Evolutionary conservation across 2,329 filamentous ascomycete species (phyloP).

Genomic region (Zymoseptoria crescenta): DNA sequence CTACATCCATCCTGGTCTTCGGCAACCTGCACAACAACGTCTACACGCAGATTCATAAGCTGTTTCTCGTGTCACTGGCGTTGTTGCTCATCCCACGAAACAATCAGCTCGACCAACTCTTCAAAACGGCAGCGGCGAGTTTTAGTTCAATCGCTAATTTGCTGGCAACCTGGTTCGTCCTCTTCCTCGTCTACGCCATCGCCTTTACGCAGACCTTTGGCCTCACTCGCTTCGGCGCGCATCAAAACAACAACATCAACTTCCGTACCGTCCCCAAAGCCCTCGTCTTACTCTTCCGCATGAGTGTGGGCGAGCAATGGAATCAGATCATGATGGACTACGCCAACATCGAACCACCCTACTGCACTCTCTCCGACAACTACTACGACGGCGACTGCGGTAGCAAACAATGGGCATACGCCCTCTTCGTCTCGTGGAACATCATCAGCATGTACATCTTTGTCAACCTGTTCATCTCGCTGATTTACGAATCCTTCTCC

Average conservation of each 20-base stretch:
- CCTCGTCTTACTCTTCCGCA: slow-evolving; percentile 84
- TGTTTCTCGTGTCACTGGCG: slow-evolving; percentile 84
- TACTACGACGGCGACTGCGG: slow-evolving; percentile 92
- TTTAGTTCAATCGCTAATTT: slow-evolving; percentile 84
- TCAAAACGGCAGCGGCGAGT: slow-evolving; percentile 96
- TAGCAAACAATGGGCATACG: slow-evolving; percentile 77
- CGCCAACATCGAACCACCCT: slow-evolving; percentile 67
- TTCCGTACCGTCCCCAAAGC: slow-evolving; percentile 92
- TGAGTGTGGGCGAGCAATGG: slow-evolving; percentile 93
- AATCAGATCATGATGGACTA: slow-evolving; percentile 96
- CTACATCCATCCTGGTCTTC: slow-evolving; percentile 71
- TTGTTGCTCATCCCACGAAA: slow-evolving; percentile 90
- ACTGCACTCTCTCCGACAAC: slow-evolving; percentile 62
- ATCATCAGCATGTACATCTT: slow-evolving; percentile 99
- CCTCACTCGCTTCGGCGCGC: slow-evolving; percentile 72
- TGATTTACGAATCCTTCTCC: slow-evolving; percentile 98
- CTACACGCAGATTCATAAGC: slow-evolving; percentile 83
- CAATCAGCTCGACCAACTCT: slow-evolving; percentile 92
- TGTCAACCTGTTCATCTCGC: slow-evolving; percentile 92
- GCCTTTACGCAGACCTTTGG: slow-evolving; percentile 94
- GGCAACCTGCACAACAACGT: slow-evolving; percentile 47
- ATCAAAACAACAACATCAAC: slow-evolving; percentile 73
- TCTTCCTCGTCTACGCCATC: slow-evolving; percentile 94
- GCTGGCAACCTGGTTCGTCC: slow-evolving; percentile 91
- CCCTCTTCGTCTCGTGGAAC: slow-evolving; percentile 93